Base-by-base conservation (phyloP, 2,329 filamentous ascomycete species). In the Hypoxylon sp. region DNA sequence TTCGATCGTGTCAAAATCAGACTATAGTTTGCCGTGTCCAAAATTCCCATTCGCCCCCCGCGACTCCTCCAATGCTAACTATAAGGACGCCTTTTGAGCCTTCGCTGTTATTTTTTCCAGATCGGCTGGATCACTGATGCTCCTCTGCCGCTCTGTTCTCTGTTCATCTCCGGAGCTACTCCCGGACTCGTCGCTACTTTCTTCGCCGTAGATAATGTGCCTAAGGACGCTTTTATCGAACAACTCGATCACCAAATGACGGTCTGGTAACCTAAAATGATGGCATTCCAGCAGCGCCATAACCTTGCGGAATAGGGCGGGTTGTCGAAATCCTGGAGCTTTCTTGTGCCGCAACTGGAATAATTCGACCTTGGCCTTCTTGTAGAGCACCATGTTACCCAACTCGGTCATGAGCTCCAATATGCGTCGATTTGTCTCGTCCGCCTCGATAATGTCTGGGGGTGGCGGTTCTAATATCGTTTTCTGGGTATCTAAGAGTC, bases 221-320 rank as follows among this genome's bases (percentile, higher is more conserved):
- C 94, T 86, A 80, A 98, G 85, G 46, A 98, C 93, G 65, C 88
- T 90, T 80, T 95, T 96, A 75, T 98, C 95, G 75, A 99, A 99
- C 21, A 99, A 82, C 77, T 98, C 96, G 65, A 98, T 90, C 36
- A 97, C 92, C 80, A 97, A 94, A 49, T 95, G 90, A 68, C 95
- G 91, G 28, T 97, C 92, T 1, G 91, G 91, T 1, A 99, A 86
- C 21, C 94, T 89, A 80, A 96, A 98, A 77, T 97, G 93, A 74
- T 97, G 95, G 72, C 89, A 90, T 79, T 98, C 94, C 65, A 99
- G 85, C 52, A 98, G 85, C 7, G 89, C 87, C 83, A 99, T 90
- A 50, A 96, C 90, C 75, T 94, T 93, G 72, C 90, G 90, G 82
- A 98, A 98, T 45, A 99, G 87, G 4, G 86, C 84, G 4, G 91